These are phyloP conservation scores for Coleophoma crateriformis DNA, from an alignment of 2,329 filamentous ascomycete species.

Conservation along the genomic window DNA sequence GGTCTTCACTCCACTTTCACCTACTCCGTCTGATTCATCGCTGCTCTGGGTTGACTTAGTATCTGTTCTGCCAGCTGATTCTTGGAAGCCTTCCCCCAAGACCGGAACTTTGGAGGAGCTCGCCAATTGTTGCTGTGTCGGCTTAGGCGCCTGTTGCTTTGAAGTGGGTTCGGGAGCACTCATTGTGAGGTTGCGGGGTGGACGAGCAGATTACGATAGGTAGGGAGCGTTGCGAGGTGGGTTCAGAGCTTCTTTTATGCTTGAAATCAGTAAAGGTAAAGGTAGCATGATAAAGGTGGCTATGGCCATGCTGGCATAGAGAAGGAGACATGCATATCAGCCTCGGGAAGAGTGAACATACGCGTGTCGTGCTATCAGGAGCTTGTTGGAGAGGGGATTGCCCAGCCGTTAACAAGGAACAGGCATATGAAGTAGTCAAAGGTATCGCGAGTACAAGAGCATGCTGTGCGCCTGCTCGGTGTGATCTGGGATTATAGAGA, in stretches of 20 bases:
- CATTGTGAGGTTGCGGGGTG: conserved; percentile 16
- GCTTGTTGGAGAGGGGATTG: background rate
- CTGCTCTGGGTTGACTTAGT: conserved; percentile 18
- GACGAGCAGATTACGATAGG: background rate
- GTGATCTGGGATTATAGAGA: background rate
- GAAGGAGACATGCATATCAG: too few species aligned
- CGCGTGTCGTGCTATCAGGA: background rate
- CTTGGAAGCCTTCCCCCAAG: conserved; percentile 28
- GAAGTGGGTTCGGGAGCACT: conserved; percentile 22
- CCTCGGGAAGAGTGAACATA: background rate
- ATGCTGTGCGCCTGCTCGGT: background rate
- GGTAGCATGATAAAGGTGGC: background rate
- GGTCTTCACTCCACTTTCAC: conserved; percentile 31
- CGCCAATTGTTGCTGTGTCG: conserved; percentile 10
- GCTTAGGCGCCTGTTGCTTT: conserved; percentile 20
- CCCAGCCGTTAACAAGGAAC: background rate
- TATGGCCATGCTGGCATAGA: too few species aligned
- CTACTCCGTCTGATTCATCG: conserved; percentile 21
- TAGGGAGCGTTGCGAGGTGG: background rate
- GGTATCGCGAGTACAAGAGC: background rate
- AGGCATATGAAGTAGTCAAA: background rate
- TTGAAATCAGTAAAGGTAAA: background rate
- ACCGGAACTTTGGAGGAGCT: conserved; percentile 22
- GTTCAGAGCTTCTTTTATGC: conserved; percentile 4
- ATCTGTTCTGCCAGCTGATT: conserved; percentile 12